Evolutionary conservation across 139 green algal genomes (phyloP).

Genomic region (Closterium sp.): DNA sequence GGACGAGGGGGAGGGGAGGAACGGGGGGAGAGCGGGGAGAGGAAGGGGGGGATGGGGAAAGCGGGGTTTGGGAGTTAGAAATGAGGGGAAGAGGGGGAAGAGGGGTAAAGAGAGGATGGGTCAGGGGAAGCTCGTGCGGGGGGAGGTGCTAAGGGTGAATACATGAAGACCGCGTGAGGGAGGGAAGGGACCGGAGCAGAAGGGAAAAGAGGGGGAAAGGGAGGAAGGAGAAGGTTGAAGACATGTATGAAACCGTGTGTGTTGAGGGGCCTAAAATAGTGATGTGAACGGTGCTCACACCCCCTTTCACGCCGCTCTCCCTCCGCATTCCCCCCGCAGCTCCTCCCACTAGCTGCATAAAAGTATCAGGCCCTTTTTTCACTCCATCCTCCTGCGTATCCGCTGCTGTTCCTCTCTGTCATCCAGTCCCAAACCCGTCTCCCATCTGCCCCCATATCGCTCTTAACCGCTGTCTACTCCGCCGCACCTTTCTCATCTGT

Average conservation of each 20-base stretch:
- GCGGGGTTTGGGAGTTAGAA: too few species aligned
- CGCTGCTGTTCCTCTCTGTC: neutral
- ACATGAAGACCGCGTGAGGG: too few species aligned
- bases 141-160: too few species aligned
- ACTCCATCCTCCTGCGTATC: neutral
- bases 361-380: neutral
- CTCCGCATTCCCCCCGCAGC: too few species aligned
- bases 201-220: neutral
- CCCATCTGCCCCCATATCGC: too few species aligned
- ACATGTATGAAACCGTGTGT: neutral
- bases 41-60: neutral
- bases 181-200: neutral
- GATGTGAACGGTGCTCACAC: too few species aligned
- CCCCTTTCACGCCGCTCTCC: too few species aligned
- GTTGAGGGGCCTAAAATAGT: neutral
- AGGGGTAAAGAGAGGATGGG: neutral
- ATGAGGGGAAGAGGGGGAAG: too few species aligned
- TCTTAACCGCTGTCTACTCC: too few species aligned
- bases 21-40: neutral
- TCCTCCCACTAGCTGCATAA: neutral
- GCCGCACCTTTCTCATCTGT: neutral
- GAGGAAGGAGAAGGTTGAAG: neutral
- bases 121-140: too few species aligned
- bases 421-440: too few species aligned
- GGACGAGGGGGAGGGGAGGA: too few species aligned